A percentile compares a stretch with the other conserved stretches of the same genome.
These are phyloP conservation scores for Blastosporella zonata DNA, from an alignment of 1,284 basidiomycete genomes.

Conservation along the genomic window DNA sequence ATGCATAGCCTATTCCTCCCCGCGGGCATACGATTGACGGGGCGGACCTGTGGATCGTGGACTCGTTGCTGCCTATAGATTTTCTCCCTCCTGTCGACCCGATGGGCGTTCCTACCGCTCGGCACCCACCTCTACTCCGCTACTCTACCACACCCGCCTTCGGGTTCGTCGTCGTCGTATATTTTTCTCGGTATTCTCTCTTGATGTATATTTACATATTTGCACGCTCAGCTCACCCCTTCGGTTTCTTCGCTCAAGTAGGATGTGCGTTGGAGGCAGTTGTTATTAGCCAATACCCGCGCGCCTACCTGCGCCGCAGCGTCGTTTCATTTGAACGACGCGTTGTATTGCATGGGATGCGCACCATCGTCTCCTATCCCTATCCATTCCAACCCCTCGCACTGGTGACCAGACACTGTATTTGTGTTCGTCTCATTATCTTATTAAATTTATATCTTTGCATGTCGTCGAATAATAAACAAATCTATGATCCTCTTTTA, in stretches of 20 bases:
- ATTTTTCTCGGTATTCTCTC: not conserved
- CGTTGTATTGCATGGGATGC: not conserved
- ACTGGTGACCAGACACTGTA: constrained; percentile 5
- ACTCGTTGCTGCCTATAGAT: not conserved
- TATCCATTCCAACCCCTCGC: not conserved
- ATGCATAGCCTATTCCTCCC: not conserved
- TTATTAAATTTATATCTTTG: constrained; percentile 10
- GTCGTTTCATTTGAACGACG: not conserved
- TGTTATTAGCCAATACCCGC: not conserved
- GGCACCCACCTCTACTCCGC: not conserved
- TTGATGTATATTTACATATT: constrained; percentile 14
- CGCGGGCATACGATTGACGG: not conserved
- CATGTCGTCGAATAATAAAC: not conserved
- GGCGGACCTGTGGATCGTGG: not conserved
- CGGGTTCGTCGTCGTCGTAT: not conserved
- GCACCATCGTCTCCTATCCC: not conserved
- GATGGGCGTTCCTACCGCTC: not conserved
- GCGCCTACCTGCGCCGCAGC: not conserved
- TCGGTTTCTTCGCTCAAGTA: not conserved
- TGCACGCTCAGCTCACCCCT: not conserved
- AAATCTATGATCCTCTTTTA: not conserved
- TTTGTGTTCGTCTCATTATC: constrained; percentile 8
- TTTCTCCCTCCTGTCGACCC: not conserved
- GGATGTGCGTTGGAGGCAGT: not conserved
- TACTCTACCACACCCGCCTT: not conserved